A percentile compares a stretch with the other conserved stretches of the same genome.
Evolutionary conservation across 345 rosid genomes (phyloP).

Genomic region (Bruguiera parviflora): DNA sequence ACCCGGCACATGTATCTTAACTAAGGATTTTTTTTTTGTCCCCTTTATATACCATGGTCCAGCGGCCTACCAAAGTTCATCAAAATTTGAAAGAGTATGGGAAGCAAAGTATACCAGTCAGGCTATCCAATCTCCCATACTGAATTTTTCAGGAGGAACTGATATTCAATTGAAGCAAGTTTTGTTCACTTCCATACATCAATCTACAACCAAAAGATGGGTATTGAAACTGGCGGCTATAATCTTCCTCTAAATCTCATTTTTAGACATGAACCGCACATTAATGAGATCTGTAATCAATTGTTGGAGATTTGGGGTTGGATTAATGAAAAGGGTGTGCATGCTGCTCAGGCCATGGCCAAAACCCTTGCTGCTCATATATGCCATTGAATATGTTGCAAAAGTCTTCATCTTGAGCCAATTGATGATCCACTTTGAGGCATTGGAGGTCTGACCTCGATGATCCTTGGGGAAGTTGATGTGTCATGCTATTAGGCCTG

Average conservation of each 20-base stretch:
- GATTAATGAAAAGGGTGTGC: conserved; percentile 43
- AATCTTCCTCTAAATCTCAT: neutral
- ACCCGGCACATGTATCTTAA: conserved; percentile 56
- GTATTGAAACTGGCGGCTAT: conserved; percentile 12
- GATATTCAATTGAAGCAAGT: conserved; percentile 23
- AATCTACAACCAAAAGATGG: conserved; percentile 28
- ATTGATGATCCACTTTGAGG: conserved; percentile 38
- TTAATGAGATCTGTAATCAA: conserved; percentile 6
- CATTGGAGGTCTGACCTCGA: conserved; percentile 43
- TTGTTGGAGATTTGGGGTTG: conserved; percentile 19
- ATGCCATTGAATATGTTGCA: conserved; percentile 67
- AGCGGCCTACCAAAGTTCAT: conserved; percentile 26
- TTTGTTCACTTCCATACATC: conserved; percentile 32
- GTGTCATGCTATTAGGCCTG: conserved; percentile 47
- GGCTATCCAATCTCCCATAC: conserved; percentile 24
- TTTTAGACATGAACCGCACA: neutral
- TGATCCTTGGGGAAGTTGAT: conserved; percentile 42
- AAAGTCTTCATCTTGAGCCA: conserved; percentile 48
- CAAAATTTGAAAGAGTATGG: conserved; percentile 18
- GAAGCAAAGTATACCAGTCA: conserved; percentile 27
- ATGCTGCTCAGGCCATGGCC: conserved; percentile 74
- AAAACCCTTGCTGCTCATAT: conserved; percentile 64
- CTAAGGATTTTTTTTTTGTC: conserved; percentile 1
- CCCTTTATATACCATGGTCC: conserved; percentile 23
- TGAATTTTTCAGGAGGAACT: conserved; percentile 16